Base-by-base conservation (phyloP, 129 eudicot species). In the Rutidosis leptorrhynchoides region DNA sequence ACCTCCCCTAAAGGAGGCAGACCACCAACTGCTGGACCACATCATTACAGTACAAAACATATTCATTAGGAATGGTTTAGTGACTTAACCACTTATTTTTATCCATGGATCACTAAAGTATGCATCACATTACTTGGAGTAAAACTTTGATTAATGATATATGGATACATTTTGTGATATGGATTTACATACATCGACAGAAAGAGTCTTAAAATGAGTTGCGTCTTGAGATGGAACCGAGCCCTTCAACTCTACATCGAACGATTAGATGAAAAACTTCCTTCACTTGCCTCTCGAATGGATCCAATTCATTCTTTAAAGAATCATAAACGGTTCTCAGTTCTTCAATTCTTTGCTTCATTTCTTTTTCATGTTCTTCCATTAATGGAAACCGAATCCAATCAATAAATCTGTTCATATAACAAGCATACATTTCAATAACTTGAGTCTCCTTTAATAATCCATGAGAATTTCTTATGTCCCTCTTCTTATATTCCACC, bases 371-470 rank as follows among this genome's bases (percentile, higher is more conserved):
- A 74, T 73, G 81, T 24, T 83, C 86, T 46, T 79, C 88, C 3
- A 54, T 54, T 64, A 90, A 48, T 1, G 97, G 97, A 28, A 90
- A 87, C 67, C 64, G 72, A 56, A 75, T 70, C 0, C 77, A 68
- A 63, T 85, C 88, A 2, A 74, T 71, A 68, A 85, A 30, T 11
- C 82, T 93, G 24, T 81, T 83, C 87, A 87, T 70, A 24, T 21
- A 45, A 20, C 78, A 69, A 0, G 81, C 78, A 16, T 85, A 77
- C 80, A 78, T 87, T 76, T 85, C 95, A 59, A 85, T 81, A 65
- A 81, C 86, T 24, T 68, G 65, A 74, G 87, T 85, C 86, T 90
- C 97, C 82, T 61, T 83, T 88, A 87, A 75, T 54, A 90, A 68
- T 28, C 97, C 97, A 63, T 86, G 73, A 10, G 83, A 68, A 59